phyloP scores from a whole-genome alignment of 1,284 basidiomycete genomes.

The Apiotrichum porosum region DNA sequence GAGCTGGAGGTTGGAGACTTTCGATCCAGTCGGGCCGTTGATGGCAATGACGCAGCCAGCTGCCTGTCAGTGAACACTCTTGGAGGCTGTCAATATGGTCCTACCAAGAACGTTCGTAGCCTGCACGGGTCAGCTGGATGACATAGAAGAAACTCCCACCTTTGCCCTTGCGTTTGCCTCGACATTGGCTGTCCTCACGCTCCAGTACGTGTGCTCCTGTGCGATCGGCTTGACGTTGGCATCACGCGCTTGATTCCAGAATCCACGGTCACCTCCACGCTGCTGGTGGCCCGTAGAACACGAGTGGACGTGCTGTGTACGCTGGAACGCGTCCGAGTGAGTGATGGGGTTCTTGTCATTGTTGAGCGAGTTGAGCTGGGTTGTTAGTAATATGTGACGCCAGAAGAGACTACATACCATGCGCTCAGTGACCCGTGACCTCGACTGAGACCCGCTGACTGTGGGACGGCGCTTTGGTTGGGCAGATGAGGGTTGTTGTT shows the following conservation, averaged over 20 bases:
- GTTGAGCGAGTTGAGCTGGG: conserved; percentile 32
- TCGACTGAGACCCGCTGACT: neutral
- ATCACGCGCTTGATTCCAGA: conserved; percentile 8
- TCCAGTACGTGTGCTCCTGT: conserved; percentile 38
- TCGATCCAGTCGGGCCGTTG: conserved; percentile 46
- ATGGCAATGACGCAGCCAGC: conserved; percentile 45
- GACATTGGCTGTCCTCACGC: conserved; percentile 39
- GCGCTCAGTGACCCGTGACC: conserved; percentile 22
- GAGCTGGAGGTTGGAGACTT: conserved; percentile 46
- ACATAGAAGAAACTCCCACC: too few relatives aligned
- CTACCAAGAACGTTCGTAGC: neutral
- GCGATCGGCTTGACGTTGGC: neutral
- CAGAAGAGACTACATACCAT: conserved; percentile 20
- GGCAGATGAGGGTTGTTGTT: too few relatives aligned
- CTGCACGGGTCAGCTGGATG: neutral
- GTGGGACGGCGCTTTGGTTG: too few relatives aligned
- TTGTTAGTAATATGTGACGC: neutral
- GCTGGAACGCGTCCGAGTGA: conserved; percentile 37
- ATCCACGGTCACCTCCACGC: conserved; percentile 36
- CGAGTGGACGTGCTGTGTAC: conserved; percentile 43
- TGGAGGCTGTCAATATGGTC: neutral
- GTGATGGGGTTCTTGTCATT: conserved; percentile 40
- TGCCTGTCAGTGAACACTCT: conserved; percentile 5
- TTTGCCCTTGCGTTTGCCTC: conserved; percentile 33
- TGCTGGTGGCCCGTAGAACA: conserved; percentile 43